A percentile compares a stretch with the other conserved stretches of the same genome.
Conservation (phyloP, 2,329 filamentous ascomycete genomes). For the Fonsecaea nubica region DNA sequence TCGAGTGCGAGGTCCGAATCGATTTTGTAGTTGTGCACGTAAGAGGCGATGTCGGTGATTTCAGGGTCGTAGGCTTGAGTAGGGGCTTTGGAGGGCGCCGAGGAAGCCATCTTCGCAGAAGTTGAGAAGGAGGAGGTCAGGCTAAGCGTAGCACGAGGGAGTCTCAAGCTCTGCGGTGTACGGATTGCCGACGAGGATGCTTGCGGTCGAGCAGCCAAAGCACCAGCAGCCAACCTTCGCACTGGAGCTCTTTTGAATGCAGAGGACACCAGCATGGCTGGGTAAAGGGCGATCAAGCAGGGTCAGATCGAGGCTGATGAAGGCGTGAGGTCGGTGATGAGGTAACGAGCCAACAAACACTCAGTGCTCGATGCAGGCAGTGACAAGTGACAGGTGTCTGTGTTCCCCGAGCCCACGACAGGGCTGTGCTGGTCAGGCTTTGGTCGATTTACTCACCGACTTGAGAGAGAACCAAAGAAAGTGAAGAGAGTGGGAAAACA, state of each 20-base stretch:
- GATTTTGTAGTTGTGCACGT: conserved; percentile 90
- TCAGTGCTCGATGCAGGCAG: conserved; percentile 1
- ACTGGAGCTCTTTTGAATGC: conserved; percentile 37
- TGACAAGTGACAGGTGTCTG: conserved; percentile 1
- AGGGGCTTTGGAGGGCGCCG: conserved; percentile 46
- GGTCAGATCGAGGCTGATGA: not conserved
- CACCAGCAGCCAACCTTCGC: conserved; percentile 38
- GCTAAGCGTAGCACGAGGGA: conserved; percentile 26
- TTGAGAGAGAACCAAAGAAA: conserved; percentile 4
- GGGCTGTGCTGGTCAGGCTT: conserved; percentile 2
- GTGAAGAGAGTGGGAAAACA: not conserved
- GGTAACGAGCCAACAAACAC: not conserved
- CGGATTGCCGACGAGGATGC: conserved; percentile 30
- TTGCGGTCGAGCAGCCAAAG: conserved; percentile 36
- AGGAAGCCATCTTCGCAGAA: conserved; percentile 50
- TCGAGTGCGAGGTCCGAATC: conserved; percentile 93
- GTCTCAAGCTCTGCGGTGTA: conserved; percentile 23
- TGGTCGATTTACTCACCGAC: conserved; percentile 14
- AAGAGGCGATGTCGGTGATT: conserved; percentile 92
- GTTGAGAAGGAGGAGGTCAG: conserved; percentile 49
- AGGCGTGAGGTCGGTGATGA: not conserved
- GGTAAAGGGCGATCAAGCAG: not conserved
- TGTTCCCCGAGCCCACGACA: conserved; percentile 2
- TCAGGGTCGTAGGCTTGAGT: conserved; percentile 79
- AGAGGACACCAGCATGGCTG: conserved; percentile 37